Base-by-base conservation (phyloP, 2,329 filamentous ascomycete species). In the Venturia oleaginea region DNA sequence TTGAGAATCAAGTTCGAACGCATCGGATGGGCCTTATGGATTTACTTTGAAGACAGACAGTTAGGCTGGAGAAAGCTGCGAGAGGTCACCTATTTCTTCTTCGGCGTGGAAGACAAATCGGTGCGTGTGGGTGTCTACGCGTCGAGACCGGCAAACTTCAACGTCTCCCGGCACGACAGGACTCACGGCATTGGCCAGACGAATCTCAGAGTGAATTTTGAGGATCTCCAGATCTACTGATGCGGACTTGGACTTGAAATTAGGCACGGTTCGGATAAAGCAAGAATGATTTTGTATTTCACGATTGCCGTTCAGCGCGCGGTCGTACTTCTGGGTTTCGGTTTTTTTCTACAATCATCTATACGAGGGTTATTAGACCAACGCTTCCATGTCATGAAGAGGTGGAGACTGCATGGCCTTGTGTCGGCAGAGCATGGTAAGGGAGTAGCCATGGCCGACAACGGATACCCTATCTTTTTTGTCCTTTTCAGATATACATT, bases 61-160 rank as follows among this genome's bases (percentile, higher is more conserved):
- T 63, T 46, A 27, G 46, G 63, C n/a, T 85, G 83, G 83, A 83
- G 80, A 73, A 85, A 85, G 71, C 71, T 84, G 68, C 71, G 83
- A 6, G 83, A 85, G 71, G 80, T 85, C 34, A 83, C 81, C n/a
- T 84, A 81, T 78, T 85, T 85, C 71, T 85, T 85, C 70, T 84
- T 80, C 72, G 82, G 81, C 8, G 80, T 84, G 15, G 82, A 84
- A 67, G 81, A 84, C 67, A 85, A 85, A 70, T 80, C 77, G 32
- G 77, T 85, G 27, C 77, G 82, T 68, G 81, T 85, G 30, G 83
- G 83, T 2, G 83, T 84, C 46, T 85, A 85, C 75, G 83, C 82
- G 32, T 81, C 78, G 69, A 76, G 83, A 34, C 83, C 83, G 62
- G 79, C 80, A 55, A 81, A 78, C 69, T 74, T 83, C 66, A 73